These are phyloP conservation scores for Excoecaria agallocha DNA, from an alignment of 345 rosid species.

Conservation along the genomic window DNA sequence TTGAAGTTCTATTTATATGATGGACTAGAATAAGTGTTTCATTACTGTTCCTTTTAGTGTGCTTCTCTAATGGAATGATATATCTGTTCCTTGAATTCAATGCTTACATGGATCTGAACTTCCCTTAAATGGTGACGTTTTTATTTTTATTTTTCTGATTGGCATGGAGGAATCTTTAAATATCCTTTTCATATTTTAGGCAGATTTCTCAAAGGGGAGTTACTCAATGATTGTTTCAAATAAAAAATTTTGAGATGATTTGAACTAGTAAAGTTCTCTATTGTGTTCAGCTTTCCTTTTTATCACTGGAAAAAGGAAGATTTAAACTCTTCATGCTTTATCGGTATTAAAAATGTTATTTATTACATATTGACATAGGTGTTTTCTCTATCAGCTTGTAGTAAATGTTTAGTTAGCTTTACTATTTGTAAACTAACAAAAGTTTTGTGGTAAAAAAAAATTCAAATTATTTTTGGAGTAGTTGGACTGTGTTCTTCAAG, in stretches of 20 bases:
- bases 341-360: neutral
- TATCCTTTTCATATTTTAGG: neutral
- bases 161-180: neutral
- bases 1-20: neutral
- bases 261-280: neutral
- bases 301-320: neutral
- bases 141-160: neutral
- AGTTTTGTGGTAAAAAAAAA: constrained; percentile 11
- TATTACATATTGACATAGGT: neutral
- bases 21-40: neutral
- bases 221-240: neutral
- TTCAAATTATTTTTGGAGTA: constrained; percentile 90
- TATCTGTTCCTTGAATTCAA: neutral
- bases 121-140: neutral
- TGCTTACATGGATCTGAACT: neutral
- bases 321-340: neutral
- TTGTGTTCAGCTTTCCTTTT: neutral
- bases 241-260: neutral
- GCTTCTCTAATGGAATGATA: neutral
- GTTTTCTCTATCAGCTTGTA: neutral
- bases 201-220: neutral
- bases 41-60: neutral
- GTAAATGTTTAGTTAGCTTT: neutral
- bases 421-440: neutral
- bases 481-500: constrained; percentile 82